A percentile compares a stretch with the other conserved stretches of the same genome.
Evolutionary conservation across 78 protist genomes (phyloP).

Genomic region (Polysphondylium violaceum): DNA sequence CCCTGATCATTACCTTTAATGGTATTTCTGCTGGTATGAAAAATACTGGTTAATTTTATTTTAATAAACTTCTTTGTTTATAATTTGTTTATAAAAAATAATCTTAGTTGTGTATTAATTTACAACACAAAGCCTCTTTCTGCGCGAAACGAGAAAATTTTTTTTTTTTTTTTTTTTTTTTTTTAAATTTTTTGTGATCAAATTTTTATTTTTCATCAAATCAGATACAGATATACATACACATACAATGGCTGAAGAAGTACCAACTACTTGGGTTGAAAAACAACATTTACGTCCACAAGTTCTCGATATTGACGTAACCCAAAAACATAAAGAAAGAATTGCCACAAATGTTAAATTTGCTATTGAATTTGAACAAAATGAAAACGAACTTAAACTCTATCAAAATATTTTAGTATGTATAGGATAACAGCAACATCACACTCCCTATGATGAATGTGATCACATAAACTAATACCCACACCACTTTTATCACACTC

Average conservation of each 20-base stretch:
- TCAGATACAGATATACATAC: neutral
- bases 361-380: neutral
- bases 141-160: too few relatives aligned
- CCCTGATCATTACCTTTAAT: conserved; percentile 56
- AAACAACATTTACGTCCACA: neutral
- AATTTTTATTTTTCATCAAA: neutral
- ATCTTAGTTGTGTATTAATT: too few relatives aligned
- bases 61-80: neutral
- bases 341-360: conserved; percentile 25
- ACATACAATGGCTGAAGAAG: conserved; percentile 4
- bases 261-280: neutral
- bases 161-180: neutral
- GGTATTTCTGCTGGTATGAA: conserved; percentile 73
- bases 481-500: neutral
- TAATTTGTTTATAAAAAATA: too few relatives aligned
- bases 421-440: neutral
- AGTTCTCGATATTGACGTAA: conserved; percentile 9
- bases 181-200: neutral
- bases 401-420: conserved; percentile 39
- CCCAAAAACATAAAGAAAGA: conserved; percentile 19
- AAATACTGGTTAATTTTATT: conserved; percentile 56
- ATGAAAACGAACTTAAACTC: neutral
- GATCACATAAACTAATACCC: neutral
- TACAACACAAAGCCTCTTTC: too few relatives aligned
- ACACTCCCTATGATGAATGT: neutral